Evolutionary conservation across 1,284 basidiomycete genomes (phyloP).

Genomic region (Irpex lacteus): DNA sequence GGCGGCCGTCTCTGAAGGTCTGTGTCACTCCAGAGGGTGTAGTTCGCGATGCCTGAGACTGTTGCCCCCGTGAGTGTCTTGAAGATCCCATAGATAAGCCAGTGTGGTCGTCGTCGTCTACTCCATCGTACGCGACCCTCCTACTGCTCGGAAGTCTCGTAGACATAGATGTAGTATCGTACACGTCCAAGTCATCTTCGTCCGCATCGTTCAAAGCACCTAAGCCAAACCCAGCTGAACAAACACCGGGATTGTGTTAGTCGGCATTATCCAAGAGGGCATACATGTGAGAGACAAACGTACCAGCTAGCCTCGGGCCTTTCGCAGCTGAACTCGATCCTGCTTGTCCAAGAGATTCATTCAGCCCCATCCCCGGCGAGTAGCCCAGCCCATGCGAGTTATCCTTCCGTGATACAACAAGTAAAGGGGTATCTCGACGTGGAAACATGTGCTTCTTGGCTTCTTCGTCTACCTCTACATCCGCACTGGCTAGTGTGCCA

Average conservation of each 20-base stretch:
- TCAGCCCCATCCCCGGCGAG: conserved; percentile 60
- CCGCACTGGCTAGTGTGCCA: conserved; percentile 18
- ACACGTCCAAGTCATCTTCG: conserved; percentile 87
- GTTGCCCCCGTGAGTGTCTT: conserved; percentile 1
- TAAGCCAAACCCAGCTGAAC: conserved; percentile 77
- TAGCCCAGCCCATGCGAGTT: conserved; percentile 83
- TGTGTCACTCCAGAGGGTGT: conserved; percentile 17
- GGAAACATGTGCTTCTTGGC: conserved; percentile 86
- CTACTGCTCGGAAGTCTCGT: conserved; percentile 29
- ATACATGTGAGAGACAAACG: conserved; percentile 11
- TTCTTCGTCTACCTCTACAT: conserved; percentile 65
- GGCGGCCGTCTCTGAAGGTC: conserved; percentile 62
- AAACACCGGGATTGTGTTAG: not conserved
- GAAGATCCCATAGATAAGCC: conserved; percentile 25
- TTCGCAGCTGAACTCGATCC: conserved; percentile 22
- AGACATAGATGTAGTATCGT: conserved; percentile 45
- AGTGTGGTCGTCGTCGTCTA: conserved; percentile 58
- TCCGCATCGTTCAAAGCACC: conserved; percentile 87
- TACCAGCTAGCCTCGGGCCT: conserved; percentile 64
- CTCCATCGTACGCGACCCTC: conserved; percentile 64
- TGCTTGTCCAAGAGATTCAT: conserved; percentile 48
- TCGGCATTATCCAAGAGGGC: too few relatives aligned
- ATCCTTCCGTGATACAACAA: conserved; percentile 67
- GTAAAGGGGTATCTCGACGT: conserved; percentile 72
- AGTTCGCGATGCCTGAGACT: conserved; percentile 21